Evolutionary conservation across 2,329 filamentous ascomycete species (phyloP).

Genomic region (Colletotrichum spinosum): DNA sequence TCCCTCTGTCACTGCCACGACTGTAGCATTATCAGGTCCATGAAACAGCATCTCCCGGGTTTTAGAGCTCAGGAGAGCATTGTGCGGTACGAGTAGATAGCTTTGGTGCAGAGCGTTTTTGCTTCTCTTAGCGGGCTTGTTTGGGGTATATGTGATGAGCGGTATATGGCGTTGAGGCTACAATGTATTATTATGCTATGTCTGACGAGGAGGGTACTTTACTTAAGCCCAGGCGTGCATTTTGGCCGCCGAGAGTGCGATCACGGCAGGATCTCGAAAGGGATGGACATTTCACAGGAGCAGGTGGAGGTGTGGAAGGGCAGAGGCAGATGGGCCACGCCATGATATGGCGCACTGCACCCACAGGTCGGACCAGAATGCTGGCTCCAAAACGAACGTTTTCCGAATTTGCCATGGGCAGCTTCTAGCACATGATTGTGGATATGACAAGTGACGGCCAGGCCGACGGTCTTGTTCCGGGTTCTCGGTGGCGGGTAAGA

Average conservation of each 20-base stretch:
- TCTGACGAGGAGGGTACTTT: conserved; percentile 15
- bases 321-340: not conserved
- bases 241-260: conserved; percentile 4
- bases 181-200: conserved; percentile 41
- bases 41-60: too few species aligned
- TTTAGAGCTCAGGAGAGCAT: too few species aligned
- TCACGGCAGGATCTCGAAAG: not conserved
- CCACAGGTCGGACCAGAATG: too few species aligned
- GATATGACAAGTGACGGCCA: too few species aligned
- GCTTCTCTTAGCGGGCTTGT: conserved; percentile 3
- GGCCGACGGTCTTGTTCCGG: too few species aligned
- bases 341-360: too few species aligned
- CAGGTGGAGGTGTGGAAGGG: too few species aligned
- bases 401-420: too few species aligned
- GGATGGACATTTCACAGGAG: too few species aligned
- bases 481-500: too few species aligned
- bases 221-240: conserved; percentile 14
- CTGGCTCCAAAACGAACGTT: too few species aligned
- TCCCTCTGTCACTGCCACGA: conserved; percentile 15
- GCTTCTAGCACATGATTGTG: too few species aligned
- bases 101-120: not conserved
- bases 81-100: not conserved
- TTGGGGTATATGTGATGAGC: conserved; percentile 12
- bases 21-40: conserved; percentile 6
- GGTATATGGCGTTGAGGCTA: conserved; percentile 33